Evolutionary conservation across 2,329 filamentous ascomycete genomes (phyloP).

Genomic region (Nigrospora oryzae): DNA sequence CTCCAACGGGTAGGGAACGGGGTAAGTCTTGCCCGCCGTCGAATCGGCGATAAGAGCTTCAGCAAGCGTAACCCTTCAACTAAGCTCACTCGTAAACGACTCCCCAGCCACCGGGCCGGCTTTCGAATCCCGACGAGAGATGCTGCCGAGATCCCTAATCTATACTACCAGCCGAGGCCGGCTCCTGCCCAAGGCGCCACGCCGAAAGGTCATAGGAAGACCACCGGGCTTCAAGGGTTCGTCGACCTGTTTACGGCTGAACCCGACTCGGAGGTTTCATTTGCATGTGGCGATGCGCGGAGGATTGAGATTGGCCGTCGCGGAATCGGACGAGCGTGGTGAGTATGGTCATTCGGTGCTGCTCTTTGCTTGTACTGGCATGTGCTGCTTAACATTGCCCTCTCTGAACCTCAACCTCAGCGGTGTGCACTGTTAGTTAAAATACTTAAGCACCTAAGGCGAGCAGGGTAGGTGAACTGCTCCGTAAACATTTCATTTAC

Average conservation of each 20-base stretch:
- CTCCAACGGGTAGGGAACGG: slow-evolving; percentile 2
- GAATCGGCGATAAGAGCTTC: slow-evolving; percentile 4
- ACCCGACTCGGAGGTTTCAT: slow-evolving; percentile 2
- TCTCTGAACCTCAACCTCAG: too few species aligned
- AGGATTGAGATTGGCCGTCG: slow-evolving; percentile 11
- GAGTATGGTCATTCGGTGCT: too few species aligned
- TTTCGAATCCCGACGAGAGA: background rate
- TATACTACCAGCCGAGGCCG: background rate
- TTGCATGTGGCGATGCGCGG: slow-evolving; percentile 3
- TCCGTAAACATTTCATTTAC: too few species aligned
- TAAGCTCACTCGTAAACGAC: too few species aligned
- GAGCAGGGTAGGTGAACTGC: too few species aligned
- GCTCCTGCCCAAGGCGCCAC: background rate
- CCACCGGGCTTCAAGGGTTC: background rate
- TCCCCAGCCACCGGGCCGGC: too few species aligned
- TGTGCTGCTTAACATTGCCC: too few species aligned
- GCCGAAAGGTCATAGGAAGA: background rate
- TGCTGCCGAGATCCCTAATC: background rate
- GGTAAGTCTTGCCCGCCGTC: background rate
- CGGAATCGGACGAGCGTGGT: slow-evolving; percentile 10
- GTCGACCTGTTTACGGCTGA: background rate
- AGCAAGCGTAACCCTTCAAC: background rate
- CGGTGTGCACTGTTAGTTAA: too few species aligned
- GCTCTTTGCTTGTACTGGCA: too few species aligned
- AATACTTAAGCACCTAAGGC: too few species aligned